phyloP scores from a whole-genome alignment of 1,284 basidiomycete genomes.

The Cystobasidium sp. region DNA sequence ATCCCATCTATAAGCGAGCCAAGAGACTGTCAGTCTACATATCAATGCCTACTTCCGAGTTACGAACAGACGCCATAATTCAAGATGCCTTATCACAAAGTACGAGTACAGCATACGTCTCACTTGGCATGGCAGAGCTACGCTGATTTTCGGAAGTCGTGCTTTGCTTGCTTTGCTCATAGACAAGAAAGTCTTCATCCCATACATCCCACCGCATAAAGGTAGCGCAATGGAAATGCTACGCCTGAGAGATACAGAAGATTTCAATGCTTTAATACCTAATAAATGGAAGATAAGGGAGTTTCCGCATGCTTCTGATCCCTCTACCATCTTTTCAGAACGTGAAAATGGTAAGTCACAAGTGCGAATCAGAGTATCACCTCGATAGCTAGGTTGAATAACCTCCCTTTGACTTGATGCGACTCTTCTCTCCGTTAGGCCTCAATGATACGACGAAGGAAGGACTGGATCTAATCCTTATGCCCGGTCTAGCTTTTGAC shows the following conservation, averaged over 20 bases:
- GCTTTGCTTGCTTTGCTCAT: neutral
- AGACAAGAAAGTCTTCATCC: slow-evolving; percentile 57
- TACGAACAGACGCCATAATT: slow-evolving; percentile 57
- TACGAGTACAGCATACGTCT: too few species aligned
- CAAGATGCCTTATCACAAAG: slow-evolving; percentile 52
- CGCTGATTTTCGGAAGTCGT: too few species aligned
- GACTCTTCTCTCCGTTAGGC: slow-evolving; percentile 45
- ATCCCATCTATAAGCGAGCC: slow-evolving; percentile 53
- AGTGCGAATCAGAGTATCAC: too few species aligned
- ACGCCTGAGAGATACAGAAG: slow-evolving; percentile 50
- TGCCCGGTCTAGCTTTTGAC: slow-evolving; percentile 58
- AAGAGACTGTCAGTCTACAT: slow-evolving; percentile 56
- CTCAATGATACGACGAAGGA: slow-evolving; percentile 50
- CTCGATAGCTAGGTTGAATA: neutral
- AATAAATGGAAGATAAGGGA: slow-evolving; percentile 59
- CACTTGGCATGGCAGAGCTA: too few species aligned
- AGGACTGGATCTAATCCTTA: slow-evolving; percentile 58
- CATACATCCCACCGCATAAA: slow-evolving; percentile 55
- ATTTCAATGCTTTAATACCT: slow-evolving; percentile 54
- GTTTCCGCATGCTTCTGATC: slow-evolving; percentile 48
- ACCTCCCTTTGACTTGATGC: neutral
- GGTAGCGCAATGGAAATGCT: slow-evolving; percentile 58
- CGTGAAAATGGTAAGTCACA: slow-evolving; percentile 23
- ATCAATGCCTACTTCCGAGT: slow-evolving; percentile 56
- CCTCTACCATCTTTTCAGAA: slow-evolving; percentile 10